These are phyloP conservation scores for Mediolabrus comicus DNA, from an alignment of 108 stramenopile species.

Conservation along the genomic window DNA sequence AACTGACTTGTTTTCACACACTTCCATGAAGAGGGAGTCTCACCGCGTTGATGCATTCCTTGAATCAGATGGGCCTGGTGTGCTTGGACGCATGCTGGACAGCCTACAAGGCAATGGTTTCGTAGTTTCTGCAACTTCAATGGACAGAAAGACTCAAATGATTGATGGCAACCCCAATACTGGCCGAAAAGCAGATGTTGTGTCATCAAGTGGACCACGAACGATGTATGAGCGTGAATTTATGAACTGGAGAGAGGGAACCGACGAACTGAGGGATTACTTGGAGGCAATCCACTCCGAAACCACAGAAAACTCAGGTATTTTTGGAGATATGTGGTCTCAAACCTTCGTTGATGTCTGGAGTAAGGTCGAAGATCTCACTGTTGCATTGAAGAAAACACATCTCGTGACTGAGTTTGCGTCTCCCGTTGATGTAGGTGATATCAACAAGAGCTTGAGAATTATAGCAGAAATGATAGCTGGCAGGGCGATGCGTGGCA, in stretches of 20 bases:
- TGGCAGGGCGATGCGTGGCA: conserved; percentile 26
- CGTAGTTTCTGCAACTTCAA: conserved; percentile 31
- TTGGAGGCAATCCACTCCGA: conserved; percentile 28
- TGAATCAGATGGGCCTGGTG: conserved; percentile 31
- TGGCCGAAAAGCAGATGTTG: conserved; percentile 33
- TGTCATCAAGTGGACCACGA: conserved; percentile 18
- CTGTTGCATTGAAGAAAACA: neutral
- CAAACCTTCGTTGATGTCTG: conserved; percentile 38
- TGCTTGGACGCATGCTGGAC: conserved; percentile 50
- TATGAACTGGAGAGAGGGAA: conserved; percentile 5
- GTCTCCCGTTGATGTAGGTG: conserved; percentile 7
- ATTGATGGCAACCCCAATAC: conserved; percentile 35
- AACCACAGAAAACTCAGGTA: conserved; percentile 23
- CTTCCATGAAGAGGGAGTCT: conserved; percentile 23
- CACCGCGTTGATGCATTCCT: conserved; percentile 35
- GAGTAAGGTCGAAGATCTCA: conserved; percentile 22
- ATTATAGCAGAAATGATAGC: conserved; percentile 47
- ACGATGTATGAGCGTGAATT: conserved; percentile 10
- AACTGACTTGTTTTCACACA: conserved; percentile 37
- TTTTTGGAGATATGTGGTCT: conserved; percentile 45
- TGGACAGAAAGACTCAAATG: conserved; percentile 27
- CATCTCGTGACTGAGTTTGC: conserved; percentile 4
- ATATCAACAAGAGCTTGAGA: conserved; percentile 22
- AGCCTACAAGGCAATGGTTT: conserved; percentile 24
- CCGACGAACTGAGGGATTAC: conserved; percentile 6